Base-by-base conservation (phyloP, 2,329 filamentous ascomycete species). In the Zymoseptoria brevis region DNA sequence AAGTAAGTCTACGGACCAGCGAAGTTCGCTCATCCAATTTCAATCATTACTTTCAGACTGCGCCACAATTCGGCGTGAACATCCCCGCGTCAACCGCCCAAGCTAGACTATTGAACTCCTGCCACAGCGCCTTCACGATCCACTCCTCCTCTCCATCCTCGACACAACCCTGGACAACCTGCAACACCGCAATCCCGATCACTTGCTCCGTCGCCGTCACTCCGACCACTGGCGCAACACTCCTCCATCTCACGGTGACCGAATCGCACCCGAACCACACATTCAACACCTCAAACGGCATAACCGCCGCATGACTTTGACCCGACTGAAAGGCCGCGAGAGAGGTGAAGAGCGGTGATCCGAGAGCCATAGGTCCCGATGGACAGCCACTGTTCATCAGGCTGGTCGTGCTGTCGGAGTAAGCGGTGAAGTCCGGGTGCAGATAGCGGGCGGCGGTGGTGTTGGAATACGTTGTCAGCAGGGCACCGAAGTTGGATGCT, bases 201-300 rank as follows among this genome's bases (percentile, higher is more conserved):
- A 70, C 64, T 26, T 60, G 57, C 61, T 69, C 53, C 53, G 62
- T 57, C 1, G 65, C 63, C 35, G 58, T 52, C 2, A 62, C 63
- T 1, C 67, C 63, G n/a, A 50, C 59, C 29, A 21, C 50, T 11
- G 64, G 64, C 13, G 59, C 60, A 13, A 58, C 60, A 8, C 65
- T 64, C 9, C 58, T 53, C 70, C 70, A 72, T 49, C 69, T 63
- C 54, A 72, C 63, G 50, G 69, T 66, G 58, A 70, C 68, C 0
- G 67, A 66, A 53, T 67, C 62, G 62, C 70, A 72, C 29, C 67
- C 66, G 61, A 71, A 64, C 70, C 70, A 72, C 35, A 69, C 50
- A 60, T 71, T 68, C 19, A 71, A 57, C 49, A 69, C 67, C 54
- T 68, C 62, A 62, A 71, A 72, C 4, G 70, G 69, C 26, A 71